Evolutionary conservation across 331 rosid species (phyloP), one percentile per base, ranked within the genome.

Genomic region (Dryas integrifolia): DNA sequence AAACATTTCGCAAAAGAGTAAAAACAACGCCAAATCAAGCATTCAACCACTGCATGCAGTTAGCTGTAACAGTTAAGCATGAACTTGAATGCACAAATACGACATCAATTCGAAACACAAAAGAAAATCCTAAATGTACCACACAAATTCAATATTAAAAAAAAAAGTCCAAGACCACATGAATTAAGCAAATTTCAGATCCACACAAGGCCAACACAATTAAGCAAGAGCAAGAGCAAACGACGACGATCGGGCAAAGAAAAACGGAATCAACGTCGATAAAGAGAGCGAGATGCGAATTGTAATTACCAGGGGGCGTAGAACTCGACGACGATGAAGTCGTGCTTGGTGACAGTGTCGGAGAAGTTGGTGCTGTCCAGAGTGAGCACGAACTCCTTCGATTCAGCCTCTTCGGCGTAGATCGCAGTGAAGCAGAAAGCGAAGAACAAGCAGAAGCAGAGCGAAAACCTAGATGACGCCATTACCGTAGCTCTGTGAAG

Each of bases 301-400:
- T 62, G 16, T 30, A 8, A 5, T 13, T 81, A 95, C 99, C 97
- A 90, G 0, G 99, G 99, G 5, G 96, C 97, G 79, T 92, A 92
- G 81, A 95, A 95, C 85, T 95, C 99, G 7, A 92, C 94, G 64
- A 90, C 99, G 77, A 95, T 71, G 90, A 95, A 90, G 64, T 92
- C 70, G 79, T 88, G 93, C 88, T 89, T 95, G 88, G 59, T 62
- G 58, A 95, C 38, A 5, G 86, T 84, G 26, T 90, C 99, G 2
- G 83, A 70, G 85, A 95, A 95, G 82, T 92, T 92, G 40, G 98
- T 79, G 76, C 82, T 82, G 76, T 88, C 98, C 83, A 95, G 73
- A 39, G 97, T 85, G 79, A 95, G 88, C 3, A 95, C 99, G 76
- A 77, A 86, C 72, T 95, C 99, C 89, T 92, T 92, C 58, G 82